A percentile compares a stretch with the other conserved stretches of the same genome.
These are phyloP conservation scores for Diaporthe citri DNA, from an alignment of 2,329 filamentous ascomycete species.

Conservation along the genomic window DNA sequence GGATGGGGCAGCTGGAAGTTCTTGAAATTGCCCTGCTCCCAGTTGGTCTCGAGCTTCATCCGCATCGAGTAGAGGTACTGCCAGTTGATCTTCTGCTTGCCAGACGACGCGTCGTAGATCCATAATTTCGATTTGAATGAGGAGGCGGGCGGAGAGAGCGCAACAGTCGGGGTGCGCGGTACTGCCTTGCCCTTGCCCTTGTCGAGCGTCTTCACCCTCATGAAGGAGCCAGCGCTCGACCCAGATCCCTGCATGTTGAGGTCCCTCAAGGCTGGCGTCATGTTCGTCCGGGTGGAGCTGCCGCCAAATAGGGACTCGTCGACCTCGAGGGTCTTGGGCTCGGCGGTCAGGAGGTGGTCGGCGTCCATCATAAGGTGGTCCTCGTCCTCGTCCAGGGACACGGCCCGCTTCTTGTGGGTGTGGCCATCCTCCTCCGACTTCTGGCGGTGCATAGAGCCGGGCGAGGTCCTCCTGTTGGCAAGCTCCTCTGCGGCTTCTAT, in stretches of 20 bases:
- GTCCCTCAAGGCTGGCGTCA: constrained; percentile 46
- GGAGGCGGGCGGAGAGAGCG: constrained; percentile 14
- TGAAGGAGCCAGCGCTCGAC: constrained; percentile 47
- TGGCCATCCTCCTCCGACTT: constrained; percentile 63
- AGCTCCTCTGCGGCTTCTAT: constrained; percentile 75
- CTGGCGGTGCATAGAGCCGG: constrained; percentile 56
- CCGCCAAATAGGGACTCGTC: constrained; percentile 45
- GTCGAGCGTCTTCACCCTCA: constrained; percentile 45
- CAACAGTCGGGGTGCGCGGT: constrained; percentile 28
- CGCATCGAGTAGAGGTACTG: constrained; percentile 93
- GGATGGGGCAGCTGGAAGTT: constrained; percentile 95
- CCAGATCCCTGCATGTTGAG: constrained; percentile 52
- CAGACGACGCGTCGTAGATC: constrained; percentile 62
- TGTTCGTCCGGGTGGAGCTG: constrained; percentile 36
- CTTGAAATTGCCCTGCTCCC: constrained; percentile 83
- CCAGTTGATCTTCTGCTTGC: constrained; percentile 83
- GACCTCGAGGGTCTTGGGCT: constrained; percentile 44
- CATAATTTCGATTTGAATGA: constrained; percentile 59
- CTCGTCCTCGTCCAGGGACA: constrained; percentile 60
- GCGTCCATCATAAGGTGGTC: constrained; percentile 59
- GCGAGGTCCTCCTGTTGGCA: constrained; percentile 59
- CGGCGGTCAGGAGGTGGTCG: constrained; percentile 45
- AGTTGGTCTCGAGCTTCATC: constrained; percentile 87
- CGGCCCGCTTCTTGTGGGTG: constrained; percentile 66
- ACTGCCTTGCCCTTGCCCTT: constrained; percentile 52